Percentiles rank a stretch among this genome's conserved stretches.
Evolutionary conservation across 2,329 filamentous ascomycete species (phyloP).

Genomic region (Penicillium sp.): DNA sequence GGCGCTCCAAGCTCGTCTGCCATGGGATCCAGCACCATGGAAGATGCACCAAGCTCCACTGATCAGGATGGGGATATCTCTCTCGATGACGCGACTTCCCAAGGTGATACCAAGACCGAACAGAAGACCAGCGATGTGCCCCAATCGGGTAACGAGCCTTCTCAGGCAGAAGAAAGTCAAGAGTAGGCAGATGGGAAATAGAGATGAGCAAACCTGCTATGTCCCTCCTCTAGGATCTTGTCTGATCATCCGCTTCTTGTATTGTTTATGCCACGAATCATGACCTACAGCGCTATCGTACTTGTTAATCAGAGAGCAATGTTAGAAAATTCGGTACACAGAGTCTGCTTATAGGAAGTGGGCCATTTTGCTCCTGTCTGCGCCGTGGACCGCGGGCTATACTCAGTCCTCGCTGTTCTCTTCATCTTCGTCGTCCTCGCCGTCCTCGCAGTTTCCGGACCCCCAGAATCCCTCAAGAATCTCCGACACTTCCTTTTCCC

Average conservation of each 20-base stretch:
- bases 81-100: constrained; percentile 28
- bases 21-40: constrained; percentile 5
- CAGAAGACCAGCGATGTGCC: constrained; percentile 2
- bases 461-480: neutral
- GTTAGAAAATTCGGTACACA: no score
- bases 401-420: no score
- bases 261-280: constrained; percentile 8
- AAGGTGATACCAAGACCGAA: constrained; percentile 12
- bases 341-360: no score
- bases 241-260: no score
- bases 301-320: constrained; percentile 5
- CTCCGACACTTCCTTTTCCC: constrained; percentile 22
- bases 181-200: constrained; percentile 11
- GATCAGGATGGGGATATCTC: constrained; percentile 37
- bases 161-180: constrained; percentile 5
- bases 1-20: constrained; percentile 10
- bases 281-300: constrained; percentile 13
- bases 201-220: neutral
- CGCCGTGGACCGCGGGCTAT: no score
- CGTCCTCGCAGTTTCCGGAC: no score
- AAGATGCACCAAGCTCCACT: constrained; percentile 6
- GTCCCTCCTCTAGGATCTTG: neutral
- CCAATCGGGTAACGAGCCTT: constrained; percentile 2
- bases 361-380: no score
- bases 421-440: no score